These are phyloP conservation scores for Magnaporthales sp. DNA, from an alignment of 2,329 filamentous ascomycete genomes.

Conservation along the genomic window DNA sequence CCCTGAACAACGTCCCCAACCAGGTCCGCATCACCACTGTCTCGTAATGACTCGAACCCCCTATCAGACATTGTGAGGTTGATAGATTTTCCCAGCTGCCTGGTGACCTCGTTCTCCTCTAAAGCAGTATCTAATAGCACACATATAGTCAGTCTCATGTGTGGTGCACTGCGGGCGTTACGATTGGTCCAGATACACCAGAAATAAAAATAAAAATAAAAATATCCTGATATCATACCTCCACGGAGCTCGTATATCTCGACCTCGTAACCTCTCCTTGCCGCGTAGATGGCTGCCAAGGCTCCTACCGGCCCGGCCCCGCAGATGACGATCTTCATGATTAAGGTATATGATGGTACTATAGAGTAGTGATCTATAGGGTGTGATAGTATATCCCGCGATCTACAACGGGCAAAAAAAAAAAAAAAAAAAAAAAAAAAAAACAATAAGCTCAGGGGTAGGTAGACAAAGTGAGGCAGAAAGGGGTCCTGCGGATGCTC, in stretches of 20 bases:
- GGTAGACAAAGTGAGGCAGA: not conserved
- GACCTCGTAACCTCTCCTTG: slow-evolving; percentile 77
- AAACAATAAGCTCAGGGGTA: not conserved
- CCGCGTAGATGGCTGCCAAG: slow-evolving; percentile 85
- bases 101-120: slow-evolving; percentile 25
- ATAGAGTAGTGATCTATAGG: not conserved
- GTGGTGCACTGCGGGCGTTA: not conserved
- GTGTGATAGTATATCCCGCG: not conserved
- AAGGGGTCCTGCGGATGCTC: not conserved
- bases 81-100: slow-evolving; percentile 93
- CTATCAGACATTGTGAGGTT: slow-evolving; percentile 91
- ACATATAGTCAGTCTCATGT: not conserved
- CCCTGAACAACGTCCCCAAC: slow-evolving; percentile 65
- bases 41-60: slow-evolving; percentile 78
- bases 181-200: not conserved
- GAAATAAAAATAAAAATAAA: not conserved
- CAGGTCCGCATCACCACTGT: slow-evolving; percentile 58
- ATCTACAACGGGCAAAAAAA: not conserved
- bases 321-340: slow-evolving; percentile 69
- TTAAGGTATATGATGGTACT: not conserved
- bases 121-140: not conserved
- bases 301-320: slow-evolving; percentile 92
- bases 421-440: not conserved
- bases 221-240: slow-evolving; percentile 46
- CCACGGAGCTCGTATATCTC: slow-evolving; percentile 89